phyloP scores from a whole-genome alignment of 192 early-diverging fungal species.

The Mortierella claussenii region DNA sequence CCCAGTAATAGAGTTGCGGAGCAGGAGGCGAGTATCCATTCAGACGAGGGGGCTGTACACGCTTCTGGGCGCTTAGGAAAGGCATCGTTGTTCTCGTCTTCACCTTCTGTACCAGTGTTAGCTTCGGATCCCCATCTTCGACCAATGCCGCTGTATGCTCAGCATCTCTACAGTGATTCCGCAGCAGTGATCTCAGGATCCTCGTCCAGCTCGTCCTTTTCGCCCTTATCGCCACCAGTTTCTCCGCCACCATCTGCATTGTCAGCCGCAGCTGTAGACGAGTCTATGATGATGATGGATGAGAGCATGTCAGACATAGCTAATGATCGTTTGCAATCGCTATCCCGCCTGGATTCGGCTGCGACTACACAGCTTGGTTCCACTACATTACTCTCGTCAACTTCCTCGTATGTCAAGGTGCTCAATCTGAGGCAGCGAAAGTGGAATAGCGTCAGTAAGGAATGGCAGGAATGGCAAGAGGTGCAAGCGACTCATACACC shows the following conservation, averaged over 20 bases:
- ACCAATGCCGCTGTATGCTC: neutral
- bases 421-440: conserved; percentile 40
- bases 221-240: conserved; percentile 32
- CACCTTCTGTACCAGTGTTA: neutral
- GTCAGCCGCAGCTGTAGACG: conserved; percentile 1
- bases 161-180: neutral
- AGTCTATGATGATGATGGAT: conserved; percentile 13
- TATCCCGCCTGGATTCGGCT: neutral
- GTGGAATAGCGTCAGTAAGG: conserved; percentile 41
- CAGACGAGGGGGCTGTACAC: too few relatives aligned
- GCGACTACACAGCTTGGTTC: too few relatives aligned
- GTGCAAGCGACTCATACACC: conserved; percentile 39
- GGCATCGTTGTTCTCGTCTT: neutral
- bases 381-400: neutral
- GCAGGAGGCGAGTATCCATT: too few relatives aligned
- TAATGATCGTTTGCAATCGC: too few relatives aligned
- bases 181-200: neutral
- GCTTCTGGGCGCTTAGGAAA: too few relatives aligned
- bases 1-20: too few relatives aligned
- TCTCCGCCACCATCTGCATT: conserved; percentile 9
- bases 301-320: neutral
- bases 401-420: conserved; percentile 4
- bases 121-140: neutral
- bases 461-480: conserved; percentile 55
- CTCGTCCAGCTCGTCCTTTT: conserved; percentile 5